These are phyloP conservation scores for Fraxinus albicans DNA, from an alignment of 305 asterid species.

Conservation along the genomic window DNA sequence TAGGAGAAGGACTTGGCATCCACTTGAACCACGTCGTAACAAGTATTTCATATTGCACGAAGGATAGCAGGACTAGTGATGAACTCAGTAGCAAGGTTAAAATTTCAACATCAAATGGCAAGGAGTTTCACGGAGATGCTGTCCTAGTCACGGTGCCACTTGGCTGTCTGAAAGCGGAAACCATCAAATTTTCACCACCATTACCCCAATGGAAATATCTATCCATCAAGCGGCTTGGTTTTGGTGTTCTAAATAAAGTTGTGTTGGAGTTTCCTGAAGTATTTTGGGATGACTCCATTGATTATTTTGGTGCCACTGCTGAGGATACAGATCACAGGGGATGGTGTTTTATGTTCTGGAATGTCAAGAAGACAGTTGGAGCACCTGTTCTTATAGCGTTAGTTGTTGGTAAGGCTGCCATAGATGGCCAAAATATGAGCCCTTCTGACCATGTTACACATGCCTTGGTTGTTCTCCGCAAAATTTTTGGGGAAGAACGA, in stretches of 20 bases:
- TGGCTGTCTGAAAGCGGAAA: conserved; percentile 92
- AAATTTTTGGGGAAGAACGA: conserved; percentile 81
- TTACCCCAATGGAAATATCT: conserved; percentile 82
- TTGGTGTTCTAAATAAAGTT: conserved; percentile 95
- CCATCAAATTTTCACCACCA: conserved; percentile 82
- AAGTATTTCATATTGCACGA: conserved; percentile 52
- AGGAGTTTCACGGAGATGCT: conserved; percentile 87
- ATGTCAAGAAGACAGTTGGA: conserved; percentile 94
- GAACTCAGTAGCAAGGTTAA: conserved; percentile 53
- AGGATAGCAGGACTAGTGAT: conserved; percentile 38
- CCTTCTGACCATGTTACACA: conserved; percentile 77
- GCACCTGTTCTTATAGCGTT: conserved; percentile 98
- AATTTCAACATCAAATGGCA: conserved; percentile 72
- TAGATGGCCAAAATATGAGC: conserved; percentile 66
- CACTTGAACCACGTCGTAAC: conserved; percentile 78
- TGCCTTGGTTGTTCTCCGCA: conserved; percentile 84
- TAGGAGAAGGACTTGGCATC: conserved; percentile 71
- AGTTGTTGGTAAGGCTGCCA: conserved; percentile 97
- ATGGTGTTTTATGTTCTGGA: conserved; percentile 98
- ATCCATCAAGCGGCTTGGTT: conserved; percentile 85
- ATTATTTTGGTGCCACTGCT: conserved; percentile 98
- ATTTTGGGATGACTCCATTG: conserved; percentile 94
- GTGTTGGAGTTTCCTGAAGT: conserved; percentile 91
- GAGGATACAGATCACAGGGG: conserved; percentile 85
- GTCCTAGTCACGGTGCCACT: conserved; percentile 91